These are phyloP conservation scores for Aspergillus carbonarius DNA, from an alignment of 2,329 filamentous ascomycete genomes.

Conservation along the genomic window DNA sequence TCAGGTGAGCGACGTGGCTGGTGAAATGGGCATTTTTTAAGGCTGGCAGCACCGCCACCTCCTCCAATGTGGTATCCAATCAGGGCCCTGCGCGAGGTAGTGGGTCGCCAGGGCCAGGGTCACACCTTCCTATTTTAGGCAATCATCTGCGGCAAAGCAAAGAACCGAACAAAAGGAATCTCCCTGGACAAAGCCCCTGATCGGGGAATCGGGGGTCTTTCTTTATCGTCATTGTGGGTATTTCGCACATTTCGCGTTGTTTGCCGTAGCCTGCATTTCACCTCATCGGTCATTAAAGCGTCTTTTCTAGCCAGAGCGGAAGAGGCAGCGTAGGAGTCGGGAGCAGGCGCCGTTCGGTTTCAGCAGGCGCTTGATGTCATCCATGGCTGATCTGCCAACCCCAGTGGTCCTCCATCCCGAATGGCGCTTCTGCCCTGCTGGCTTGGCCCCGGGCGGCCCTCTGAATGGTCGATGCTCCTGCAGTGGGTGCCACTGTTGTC, in stretches of 20 bases:
- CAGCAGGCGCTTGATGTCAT: conserved; percentile 41
- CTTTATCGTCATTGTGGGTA: too few relatives aligned
- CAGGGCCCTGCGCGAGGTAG: neutral
- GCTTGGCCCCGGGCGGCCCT: conserved; percentile 9
- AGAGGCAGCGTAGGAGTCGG: neutral
- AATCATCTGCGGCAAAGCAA: neutral
- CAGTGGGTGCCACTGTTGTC: conserved; percentile 30
- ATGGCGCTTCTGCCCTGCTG: conserved; percentile 17
- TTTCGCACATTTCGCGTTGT: too few relatives aligned
- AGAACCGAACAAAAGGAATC: neutral
- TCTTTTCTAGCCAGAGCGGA: too few relatives aligned
- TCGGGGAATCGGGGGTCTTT: neutral
- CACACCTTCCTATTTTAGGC: neutral
- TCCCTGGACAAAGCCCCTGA: neutral
- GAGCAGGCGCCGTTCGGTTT: conserved; percentile 24
- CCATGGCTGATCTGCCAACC: conserved; percentile 16
- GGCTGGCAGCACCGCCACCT: conserved; percentile 1
- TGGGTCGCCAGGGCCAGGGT: neutral
- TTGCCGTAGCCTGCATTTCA: too few relatives aligned
- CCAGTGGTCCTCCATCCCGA: conserved; percentile 18
- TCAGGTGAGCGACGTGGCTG: neutral
- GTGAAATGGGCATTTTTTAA: neutral
- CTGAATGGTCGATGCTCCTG: conserved; percentile 10
- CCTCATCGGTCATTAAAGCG: too few relatives aligned
- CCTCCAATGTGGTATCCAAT: neutral